Evolutionary conservation across 495 filamentous ascomycete genomes (phyloP).

Genomic region (Tuber aestivum): DNA sequence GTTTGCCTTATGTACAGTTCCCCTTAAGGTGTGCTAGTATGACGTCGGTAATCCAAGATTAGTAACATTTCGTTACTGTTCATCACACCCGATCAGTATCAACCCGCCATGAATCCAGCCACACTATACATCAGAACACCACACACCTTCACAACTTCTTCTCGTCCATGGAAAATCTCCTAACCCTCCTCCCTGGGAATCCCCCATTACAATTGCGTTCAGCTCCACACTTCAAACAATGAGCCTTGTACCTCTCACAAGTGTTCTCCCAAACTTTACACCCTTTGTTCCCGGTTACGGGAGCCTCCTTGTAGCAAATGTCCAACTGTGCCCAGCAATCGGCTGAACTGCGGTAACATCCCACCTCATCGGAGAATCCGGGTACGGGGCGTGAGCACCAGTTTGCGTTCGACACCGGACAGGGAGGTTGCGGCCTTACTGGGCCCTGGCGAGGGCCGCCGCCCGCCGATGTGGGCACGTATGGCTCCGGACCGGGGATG

Average conservation of each 20-base stretch:
- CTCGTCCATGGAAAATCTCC: background rate
- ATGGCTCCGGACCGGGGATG: conserved; percentile 56
- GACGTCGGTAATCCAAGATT: background rate
- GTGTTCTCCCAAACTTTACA: conserved; percentile 58
- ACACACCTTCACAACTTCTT: background rate
- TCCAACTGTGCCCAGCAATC: conserved; percentile 55
- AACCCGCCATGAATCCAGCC: no score
- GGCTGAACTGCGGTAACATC: conserved; percentile 53
- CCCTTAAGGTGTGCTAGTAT: background rate
- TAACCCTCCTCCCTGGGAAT: background rate
- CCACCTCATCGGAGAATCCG: conserved; percentile 48
- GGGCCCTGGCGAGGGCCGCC: conserved; percentile 9
- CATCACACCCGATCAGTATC: background rate
- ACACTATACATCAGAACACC: background rate
- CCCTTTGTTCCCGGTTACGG: conserved; percentile 53
- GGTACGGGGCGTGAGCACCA: conserved; percentile 62
- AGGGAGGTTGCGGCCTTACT: conserved; percentile 44
- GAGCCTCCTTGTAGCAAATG: conserved; percentile 54
- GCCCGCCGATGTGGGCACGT: conserved; percentile 41
- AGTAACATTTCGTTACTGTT: background rate
- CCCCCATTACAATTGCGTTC: conserved; percentile 17
- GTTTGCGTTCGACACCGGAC: conserved; percentile 61
- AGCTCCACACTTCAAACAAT: conserved; percentile 12
- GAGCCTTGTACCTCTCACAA: conserved; percentile 46
- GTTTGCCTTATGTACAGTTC: no score